Base-by-base conservation (phyloP, 306 rosid genomes). In the Amphicarpaea edgeworthii region DNA sequence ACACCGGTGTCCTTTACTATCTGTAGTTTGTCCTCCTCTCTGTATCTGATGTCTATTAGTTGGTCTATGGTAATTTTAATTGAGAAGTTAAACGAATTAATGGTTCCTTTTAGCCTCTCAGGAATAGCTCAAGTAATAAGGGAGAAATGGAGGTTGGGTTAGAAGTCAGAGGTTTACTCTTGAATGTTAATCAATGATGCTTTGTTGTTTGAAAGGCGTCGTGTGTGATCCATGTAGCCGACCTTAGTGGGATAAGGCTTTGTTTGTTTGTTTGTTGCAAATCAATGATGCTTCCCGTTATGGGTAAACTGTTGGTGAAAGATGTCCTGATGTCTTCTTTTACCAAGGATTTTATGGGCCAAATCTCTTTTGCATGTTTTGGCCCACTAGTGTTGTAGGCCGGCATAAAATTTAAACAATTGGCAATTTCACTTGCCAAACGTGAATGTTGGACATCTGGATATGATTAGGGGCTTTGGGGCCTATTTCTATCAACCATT, bases 341-440 rank as follows among this genome's bases (percentile, higher is more conserved):
- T 30, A 3, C 7, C 28, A 12, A 7, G 42, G n/a, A 20, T 38
- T 72, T 19, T 26, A 62, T 50, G 68, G 80, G 75, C 83, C 81
- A 32, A 41, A 74, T 74, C 17, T 61, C 12, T 41, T 64, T 63
- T 42, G 47, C 54, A 41, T n/a, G 49, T 65, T 50, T 34, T 49
- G 28, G 30, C 34, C 47, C 65, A 51, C 50, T 60, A 67, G 15
- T 21, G 34, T 26, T 14, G 69, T 8, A 61, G 58, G 59, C 30
- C 43, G 19, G 41, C 53, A 9, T 49, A 51, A 49, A 55, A 30
- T 7, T 67, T 49, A 61, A 15, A 59, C 7, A 32, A 26, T 41
- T 26, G 30, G 28, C 68, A 46, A 24, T 71, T 23, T 15, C 67
- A 24, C 58, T 49, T 37, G 12, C 30, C 47, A 37, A 34, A 21